Conservation (phyloP, 495 filamentous ascomycete species). For the Podospora pseudoanserina region DNA sequence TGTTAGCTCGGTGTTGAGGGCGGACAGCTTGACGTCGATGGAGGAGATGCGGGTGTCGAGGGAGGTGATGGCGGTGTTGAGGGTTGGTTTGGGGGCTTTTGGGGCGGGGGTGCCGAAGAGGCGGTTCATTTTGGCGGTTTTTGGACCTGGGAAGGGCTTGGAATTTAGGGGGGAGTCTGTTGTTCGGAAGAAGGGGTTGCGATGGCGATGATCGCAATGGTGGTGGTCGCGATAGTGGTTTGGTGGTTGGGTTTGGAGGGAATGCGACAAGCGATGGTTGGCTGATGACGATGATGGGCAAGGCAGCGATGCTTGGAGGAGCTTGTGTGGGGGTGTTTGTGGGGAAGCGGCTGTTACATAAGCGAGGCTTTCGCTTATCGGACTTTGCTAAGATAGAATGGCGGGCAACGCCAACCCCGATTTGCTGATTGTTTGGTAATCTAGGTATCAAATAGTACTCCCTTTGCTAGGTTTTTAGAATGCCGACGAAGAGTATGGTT, state of each 20-base stretch:
- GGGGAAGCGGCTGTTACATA: neutral
- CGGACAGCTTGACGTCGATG: slow-evolving; percentile 92
- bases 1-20: slow-evolving; percentile 84
- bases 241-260: neutral
- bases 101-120: slow-evolving; percentile 82
- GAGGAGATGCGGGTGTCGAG: slow-evolving; percentile 84
- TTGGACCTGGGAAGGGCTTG: neutral
- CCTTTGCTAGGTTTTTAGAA: neutral
- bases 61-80: slow-evolving; percentile 80
- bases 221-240: neutral
- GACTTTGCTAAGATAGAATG: neutral
- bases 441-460: neutral
- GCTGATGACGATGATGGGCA: neutral
- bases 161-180: neutral
- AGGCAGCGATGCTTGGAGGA: neutral
- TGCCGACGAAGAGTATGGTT: neutral
- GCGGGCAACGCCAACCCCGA: neutral
- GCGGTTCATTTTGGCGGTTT: slow-evolving; percentile 69
- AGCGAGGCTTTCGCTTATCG: neutral
- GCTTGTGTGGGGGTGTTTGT: neutral
- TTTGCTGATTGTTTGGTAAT: neutral
- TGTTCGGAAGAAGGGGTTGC: neutral
- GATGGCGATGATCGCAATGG: slow-evolving; percentile 8
- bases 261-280: neutral
- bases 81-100: slow-evolving; percentile 85